These are phyloP conservation scores for Mortierella claussenii DNA, from an alignment of 192 early-diverging fungal genomes.

Conservation along the genomic window DNA sequence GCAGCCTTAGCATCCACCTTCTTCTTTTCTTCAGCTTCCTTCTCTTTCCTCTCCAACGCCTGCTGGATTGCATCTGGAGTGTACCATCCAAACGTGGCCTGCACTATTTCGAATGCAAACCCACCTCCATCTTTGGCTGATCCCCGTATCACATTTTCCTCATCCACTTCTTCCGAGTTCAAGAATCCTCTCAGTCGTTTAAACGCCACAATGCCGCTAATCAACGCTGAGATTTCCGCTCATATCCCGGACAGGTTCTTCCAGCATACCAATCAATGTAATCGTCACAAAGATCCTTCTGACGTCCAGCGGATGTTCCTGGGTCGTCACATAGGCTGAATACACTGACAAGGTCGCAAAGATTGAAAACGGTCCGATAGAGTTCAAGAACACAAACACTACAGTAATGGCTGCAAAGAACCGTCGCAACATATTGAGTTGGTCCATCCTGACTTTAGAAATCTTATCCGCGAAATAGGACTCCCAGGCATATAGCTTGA, in stretches of 20 bases:
- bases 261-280: conserved; percentile 80
- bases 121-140: conserved; percentile 2
- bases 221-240: conserved; percentile 65
- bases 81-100: conserved; percentile 49
- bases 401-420: conserved; percentile 23
- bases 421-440: conserved; percentile 35
- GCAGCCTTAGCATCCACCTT: conserved; percentile 7
- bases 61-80: conserved; percentile 34
- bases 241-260: conserved; percentile 74
- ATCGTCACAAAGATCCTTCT: conserved; percentile 78
- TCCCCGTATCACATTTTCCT: conserved; percentile 61
- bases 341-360: conserved; percentile 54
- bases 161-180: conserved; percentile 77
- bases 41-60: conserved; percentile 14
- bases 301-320: conserved; percentile 57
- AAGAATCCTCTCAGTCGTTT: conserved; percentile 75
- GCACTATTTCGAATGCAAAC: conserved; percentile 22
- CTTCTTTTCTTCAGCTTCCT: conserved; percentile 21
- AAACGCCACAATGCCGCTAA: conserved; percentile 76
- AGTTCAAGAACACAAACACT: conserved; percentile 15
- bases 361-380: conserved; percentile 50
- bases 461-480: conserved; percentile 50
- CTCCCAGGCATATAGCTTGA: conserved; percentile 83
- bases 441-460: conserved; percentile 28
- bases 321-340: conserved; percentile 11